Evolutionary conservation across 2,329 filamentous ascomycete species (phyloP), one percentile per base, ranked within the genome.

Genomic region (Paraphaeosphaeria sporulosa): DNA sequence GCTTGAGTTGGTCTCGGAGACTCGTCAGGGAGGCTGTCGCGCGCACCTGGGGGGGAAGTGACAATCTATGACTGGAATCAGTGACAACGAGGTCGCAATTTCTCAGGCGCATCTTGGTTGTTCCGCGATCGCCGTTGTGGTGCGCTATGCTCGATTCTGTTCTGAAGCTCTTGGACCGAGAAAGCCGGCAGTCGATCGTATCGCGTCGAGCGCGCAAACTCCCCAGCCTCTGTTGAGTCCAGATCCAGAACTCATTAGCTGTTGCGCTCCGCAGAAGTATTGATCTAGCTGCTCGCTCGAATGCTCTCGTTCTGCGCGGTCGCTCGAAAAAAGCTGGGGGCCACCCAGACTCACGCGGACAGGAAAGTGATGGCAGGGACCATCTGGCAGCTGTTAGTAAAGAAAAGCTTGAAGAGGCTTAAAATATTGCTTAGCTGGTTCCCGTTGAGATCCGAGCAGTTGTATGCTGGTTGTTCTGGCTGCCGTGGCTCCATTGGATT

Each of bases 61-160:
- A 55, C 52, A 55, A 36, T 36, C 52, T 55, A 42, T n/a, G 12
- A 17, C 21, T 23, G 12, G 25, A 55, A 15, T 46, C 17, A 55
- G 52, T 55, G n/a, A 36, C 23, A 27, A 47, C 19, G 27, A 46
- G n/a, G 12, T n/a, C 46, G 15, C 42, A 47, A n/a, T 55, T 47
- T 47, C 52, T n/a, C 8, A 46, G 36, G 42, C 1, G 12, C 17
- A 25, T 6, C 40, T 46, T 36, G 9, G 2, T 25, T 36, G 7
- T n/a, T 7, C 25, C 27, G 40, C 12, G 30, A 55, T 4, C 15
- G 19, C n/a, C 7, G 52, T 36, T 25, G 30, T 46, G 52, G 30
- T 23, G 52, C 25, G 52, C 2, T 46, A 13, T 47, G 30, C 19
- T 23, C 19, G 3, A 40, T 44, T 9, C 21, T 21, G 42, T 19